These are phyloP conservation scores for Aspergillus terreus DNA, from an alignment of 2,329 filamentous ascomycete species.

Conservation along the genomic window DNA sequence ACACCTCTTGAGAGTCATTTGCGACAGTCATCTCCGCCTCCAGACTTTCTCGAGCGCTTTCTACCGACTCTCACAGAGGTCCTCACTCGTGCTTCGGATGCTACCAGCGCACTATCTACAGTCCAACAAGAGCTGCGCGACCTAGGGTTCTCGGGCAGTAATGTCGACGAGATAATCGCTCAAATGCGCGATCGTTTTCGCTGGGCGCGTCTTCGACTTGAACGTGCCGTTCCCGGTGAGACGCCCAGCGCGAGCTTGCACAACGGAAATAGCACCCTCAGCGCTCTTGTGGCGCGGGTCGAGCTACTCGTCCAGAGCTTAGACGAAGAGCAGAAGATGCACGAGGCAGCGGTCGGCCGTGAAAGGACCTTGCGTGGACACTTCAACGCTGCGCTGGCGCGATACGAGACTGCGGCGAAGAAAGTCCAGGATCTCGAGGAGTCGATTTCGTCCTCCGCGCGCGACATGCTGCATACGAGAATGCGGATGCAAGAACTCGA, in stretches of 20 bases:
- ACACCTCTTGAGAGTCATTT: constrained; percentile 17
- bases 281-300: constrained; percentile 38
- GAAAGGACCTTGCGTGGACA: constrained; percentile 42
- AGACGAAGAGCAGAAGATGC: constrained; percentile 27
- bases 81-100: constrained; percentile 36
- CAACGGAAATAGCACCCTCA: constrained; percentile 38
- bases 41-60: constrained; percentile 36
- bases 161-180: constrained; percentile 28
- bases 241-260: constrained; percentile 34
- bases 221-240: constrained; percentile 43
- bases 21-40: constrained; percentile 32
- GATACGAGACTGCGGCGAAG: constrained; percentile 34
- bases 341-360: constrained; percentile 33
- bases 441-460: constrained; percentile 38
- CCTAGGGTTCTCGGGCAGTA: constrained; percentile 37
- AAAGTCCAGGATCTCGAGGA: constrained; percentile 38
- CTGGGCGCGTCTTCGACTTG: constrained; percentile 41
- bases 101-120: constrained; percentile 32
- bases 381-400: constrained; percentile 40
- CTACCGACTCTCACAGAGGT: constrained; percentile 33
- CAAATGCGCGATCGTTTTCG: constrained; percentile 40
- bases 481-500: constrained; percentile 43
- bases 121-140: constrained; percentile 33
- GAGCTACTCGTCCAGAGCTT: constrained; percentile 32
- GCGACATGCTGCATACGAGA: constrained; percentile 43